Conservation (phyloP, 23 red algal species). For the Chondrus crispus region DNA sequence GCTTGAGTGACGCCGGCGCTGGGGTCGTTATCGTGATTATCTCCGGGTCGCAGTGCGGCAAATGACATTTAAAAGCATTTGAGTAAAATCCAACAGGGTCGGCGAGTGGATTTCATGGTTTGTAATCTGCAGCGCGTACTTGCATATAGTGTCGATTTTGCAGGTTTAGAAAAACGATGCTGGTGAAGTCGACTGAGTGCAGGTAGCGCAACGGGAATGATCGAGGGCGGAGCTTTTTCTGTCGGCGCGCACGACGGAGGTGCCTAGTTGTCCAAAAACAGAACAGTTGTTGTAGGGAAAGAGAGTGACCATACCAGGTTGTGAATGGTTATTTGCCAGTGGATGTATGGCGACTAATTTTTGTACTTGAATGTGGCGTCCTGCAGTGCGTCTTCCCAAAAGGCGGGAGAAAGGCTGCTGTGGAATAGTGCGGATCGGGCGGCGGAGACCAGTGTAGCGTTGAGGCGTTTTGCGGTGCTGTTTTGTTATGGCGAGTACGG, state of each 20-base stretch:
- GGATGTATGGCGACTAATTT: not conserved
- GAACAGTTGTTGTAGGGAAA: not conserved
- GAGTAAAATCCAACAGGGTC: not conserved
- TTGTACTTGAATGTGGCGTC: slow-evolving; percentile 36
- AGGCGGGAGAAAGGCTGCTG: not conserved
- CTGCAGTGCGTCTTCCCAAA: not conserved
- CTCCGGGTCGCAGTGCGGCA: not conserved
- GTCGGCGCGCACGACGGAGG: not conserved
- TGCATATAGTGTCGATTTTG: not conserved
- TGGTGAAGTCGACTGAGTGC: not conserved
- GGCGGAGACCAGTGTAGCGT: not conserved
- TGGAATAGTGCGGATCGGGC: not conserved
- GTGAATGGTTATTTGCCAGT: not conserved
- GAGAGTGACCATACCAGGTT: not conserved
- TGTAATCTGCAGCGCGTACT: slow-evolving; percentile 5
- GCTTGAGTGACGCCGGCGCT: not conserved
- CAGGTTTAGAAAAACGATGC: not conserved
- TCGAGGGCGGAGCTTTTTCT: not conserved
- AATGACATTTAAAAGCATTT: too few relatives aligned
- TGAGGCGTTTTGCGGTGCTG: not conserved
- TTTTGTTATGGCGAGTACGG: slow-evolving; percentile 14
- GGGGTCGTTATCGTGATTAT: not conserved
- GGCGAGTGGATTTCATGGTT: not conserved
- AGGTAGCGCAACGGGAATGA: not conserved
- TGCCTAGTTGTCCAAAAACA: not conserved